Evolutionary conservation across 176 grass and related monocot genomes (phyloP), one percentile per base, ranked within the genome.

Genomic region (Rhynchospora breviuscula): DNA sequence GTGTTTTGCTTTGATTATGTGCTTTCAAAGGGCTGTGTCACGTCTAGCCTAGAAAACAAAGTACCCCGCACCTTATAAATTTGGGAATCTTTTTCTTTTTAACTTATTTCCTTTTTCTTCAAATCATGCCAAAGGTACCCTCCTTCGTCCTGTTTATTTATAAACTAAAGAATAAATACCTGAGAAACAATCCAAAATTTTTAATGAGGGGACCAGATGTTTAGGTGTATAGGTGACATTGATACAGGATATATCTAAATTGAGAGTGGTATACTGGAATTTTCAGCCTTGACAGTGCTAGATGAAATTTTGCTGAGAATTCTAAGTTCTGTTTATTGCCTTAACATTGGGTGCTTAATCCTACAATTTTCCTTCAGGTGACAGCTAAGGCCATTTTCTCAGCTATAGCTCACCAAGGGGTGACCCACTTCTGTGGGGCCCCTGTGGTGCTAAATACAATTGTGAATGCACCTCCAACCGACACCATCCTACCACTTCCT

Each of bases 351-450:
- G 53, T 74, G 35, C 19, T 56, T 75, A 52, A 76, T 54, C 45
- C n/a, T 23, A 74, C 19, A 54, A 54, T 81, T 45, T 49, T 79
- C 1, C 59, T 84, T 51, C 89, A 98, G 96, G 93, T 98, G 23
- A 83, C 96, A 58, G 92, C 96, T 6, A 98, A 91, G 86, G 90
- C 92, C 35, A 91, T 98, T 68, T 98, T 92, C 89, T 88, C 93
- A 7, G 89, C 93, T 0, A 93, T 98, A 88, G 90, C 88, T 84
- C 80, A 90, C 86, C 88, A 95, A 70, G 93, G 91, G 12, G 93
- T 98, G 75, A 90, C 96, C 17, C 89, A 98, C 86, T 98, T 98
- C 63, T 95, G 92, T 57, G 96, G 90, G 6, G 96, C 96, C 7
- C 96, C 96, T 1, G 93, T 95, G 6, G 96, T 98, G 64, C 88